A percentile compares a stretch with the other conserved stretches of the same genome.
Conservation (phyloP, 768 basidiomycete genomes). For the Heimioporus sp. region DNA sequence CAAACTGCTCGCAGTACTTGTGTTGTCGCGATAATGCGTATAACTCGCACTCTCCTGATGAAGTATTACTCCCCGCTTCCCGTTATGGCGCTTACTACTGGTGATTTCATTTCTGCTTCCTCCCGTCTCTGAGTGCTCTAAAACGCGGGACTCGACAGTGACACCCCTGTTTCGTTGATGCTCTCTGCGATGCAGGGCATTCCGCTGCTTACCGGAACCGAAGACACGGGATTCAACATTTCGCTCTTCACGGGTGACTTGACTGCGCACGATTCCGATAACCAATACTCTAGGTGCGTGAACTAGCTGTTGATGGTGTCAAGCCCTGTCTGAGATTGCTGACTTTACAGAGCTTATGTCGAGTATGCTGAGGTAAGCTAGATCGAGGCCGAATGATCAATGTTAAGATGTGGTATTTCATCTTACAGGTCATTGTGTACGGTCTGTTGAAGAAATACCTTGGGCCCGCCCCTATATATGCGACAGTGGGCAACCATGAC, state of each 20-base stretch:
- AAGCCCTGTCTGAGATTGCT: not conserved
- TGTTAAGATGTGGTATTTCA: not conserved
- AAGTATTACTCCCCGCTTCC: constrained; percentile 52
- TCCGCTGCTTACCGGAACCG: constrained; percentile 57
- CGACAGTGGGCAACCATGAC: constrained; percentile 76
- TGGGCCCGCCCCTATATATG: constrained; percentile 63
- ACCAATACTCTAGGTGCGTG: constrained; percentile 53
- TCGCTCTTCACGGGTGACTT: constrained; percentile 70
- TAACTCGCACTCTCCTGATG: constrained; percentile 47
- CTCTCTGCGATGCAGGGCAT: constrained; percentile 60
- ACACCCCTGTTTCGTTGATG: constrained; percentile 56
- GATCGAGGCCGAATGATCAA: not conserved
- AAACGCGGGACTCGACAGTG: constrained; percentile 33
- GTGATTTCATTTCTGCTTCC: not conserved
- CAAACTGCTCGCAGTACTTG: constrained; percentile 57
- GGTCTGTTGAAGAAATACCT: constrained; percentile 59
- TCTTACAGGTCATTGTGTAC: constrained; percentile 51
- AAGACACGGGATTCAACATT: constrained; percentile 57
- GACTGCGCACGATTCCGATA: constrained; percentile 66
- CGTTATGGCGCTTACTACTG: constrained; percentile 47
- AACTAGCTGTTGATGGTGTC: not conserved
- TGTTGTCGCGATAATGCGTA: constrained; percentile 57
- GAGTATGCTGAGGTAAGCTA: constrained; percentile 53
- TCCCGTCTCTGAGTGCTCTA: not conserved
- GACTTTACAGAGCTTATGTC: constrained; percentile 45